phyloP scores from a whole-genome alignment of 371 early-diverging fungal species.

The Mortierella sp. region DNA sequence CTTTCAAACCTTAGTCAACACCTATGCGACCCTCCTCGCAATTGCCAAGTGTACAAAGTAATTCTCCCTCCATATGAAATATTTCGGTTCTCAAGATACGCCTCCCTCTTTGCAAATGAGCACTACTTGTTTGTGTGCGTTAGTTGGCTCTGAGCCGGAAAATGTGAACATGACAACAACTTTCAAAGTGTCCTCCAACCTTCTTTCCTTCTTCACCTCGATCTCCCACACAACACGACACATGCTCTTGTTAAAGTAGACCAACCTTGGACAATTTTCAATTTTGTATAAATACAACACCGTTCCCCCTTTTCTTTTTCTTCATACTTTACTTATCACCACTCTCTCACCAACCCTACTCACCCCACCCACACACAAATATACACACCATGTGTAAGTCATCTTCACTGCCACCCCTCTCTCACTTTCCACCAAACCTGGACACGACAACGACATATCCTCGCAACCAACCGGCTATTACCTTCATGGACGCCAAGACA shows the following conservation, averaged over 20 bases:
- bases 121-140: not conserved
- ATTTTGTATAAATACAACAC: not conserved
- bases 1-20: constrained; percentile 7
- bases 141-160: not conserved
- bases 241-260: constrained; percentile 1
- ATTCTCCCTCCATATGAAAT: constrained; percentile 1
- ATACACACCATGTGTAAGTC: constrained; percentile 37
- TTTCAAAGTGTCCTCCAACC: not conserved
- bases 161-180: constrained; percentile 1
- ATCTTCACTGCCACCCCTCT: not conserved
- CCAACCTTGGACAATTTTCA: not conserved
- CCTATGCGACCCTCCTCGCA: not conserved
- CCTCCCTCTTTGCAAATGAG: not conserved
- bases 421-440: not conserved
- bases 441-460: not conserved
- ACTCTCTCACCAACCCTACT: not conserved
- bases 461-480: not conserved
- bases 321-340: not conserved
- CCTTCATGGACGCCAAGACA: not conserved
- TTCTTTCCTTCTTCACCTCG: not conserved
- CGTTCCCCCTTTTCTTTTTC: not conserved
- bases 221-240: not conserved
- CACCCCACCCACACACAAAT: not conserved
- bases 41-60: not conserved
- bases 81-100: not conserved